A percentile compares a stretch with the other conserved stretches of the same genome.
Evolutionary conservation across 805 yeast genomes (phyloP).

Genomic region (Nadsonia fulvescens): DNA sequence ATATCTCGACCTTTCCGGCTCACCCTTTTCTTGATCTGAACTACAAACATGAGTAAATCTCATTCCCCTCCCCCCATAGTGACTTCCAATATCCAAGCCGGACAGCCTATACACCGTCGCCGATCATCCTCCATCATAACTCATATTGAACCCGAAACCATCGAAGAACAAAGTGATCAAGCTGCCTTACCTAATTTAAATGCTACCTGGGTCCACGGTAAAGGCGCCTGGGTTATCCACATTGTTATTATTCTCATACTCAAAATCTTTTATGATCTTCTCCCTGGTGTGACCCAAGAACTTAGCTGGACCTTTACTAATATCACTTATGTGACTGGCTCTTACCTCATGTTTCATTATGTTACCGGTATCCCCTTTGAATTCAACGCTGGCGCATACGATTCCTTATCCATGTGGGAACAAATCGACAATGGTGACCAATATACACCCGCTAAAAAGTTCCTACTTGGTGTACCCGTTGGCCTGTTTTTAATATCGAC

Average conservation of each 20-base stretch:
- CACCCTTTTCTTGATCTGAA: no score
- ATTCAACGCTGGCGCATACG: conserved; percentile 91
- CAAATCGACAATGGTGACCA: conserved; percentile 92
- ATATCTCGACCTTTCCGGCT: no score
- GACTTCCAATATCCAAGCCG: no score
- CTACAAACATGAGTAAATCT: no score
- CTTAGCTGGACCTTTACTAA: conserved; percentile 91
- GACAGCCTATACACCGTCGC: conserved; percentile 28
- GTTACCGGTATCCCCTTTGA: conserved; percentile 96
- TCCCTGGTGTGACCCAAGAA: conserved; percentile 68
- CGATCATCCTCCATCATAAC: conserved; percentile 81
- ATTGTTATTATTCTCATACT: conserved; percentile 61
- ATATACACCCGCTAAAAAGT: conserved; percentile 91
- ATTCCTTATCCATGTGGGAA: conserved; percentile 96
- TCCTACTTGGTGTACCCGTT: conserved; percentile 83
- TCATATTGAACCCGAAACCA: conserved; percentile 81
- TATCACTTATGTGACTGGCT: conserved; percentile 74
- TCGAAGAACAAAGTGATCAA: conserved; percentile 86
- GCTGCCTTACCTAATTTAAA: conserved; percentile 75
- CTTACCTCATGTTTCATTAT: conserved; percentile 90
- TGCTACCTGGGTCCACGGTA: conserved; percentile 90
- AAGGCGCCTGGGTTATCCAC: conserved; percentile 91
- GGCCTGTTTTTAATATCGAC: conserved; percentile 70
- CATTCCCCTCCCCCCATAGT: no score
- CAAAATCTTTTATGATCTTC: conserved; percentile 57